Evolutionary conservation across 371 early-diverging fungal genomes (phyloP).

Genomic region (Batrachochytrium dendrobatidis): DNA sequence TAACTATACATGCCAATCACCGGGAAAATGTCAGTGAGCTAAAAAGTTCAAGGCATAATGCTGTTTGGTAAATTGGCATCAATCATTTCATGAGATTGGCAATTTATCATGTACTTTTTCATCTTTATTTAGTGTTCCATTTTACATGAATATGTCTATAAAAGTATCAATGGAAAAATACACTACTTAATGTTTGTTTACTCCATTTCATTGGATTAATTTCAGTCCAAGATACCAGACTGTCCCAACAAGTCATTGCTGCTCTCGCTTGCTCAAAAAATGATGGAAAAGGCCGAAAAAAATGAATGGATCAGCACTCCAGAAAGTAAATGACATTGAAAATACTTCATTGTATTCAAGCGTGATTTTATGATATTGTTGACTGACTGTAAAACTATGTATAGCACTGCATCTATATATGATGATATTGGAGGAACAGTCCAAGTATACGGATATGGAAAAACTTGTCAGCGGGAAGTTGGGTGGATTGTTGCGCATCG

Average conservation of each 20-base stretch:
- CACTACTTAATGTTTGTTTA: too few relatives aligned
- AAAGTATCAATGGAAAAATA: too few relatives aligned
- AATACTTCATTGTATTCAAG: slow-evolving; percentile 17
- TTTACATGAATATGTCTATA: too few relatives aligned
- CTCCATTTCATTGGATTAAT: too few relatives aligned
- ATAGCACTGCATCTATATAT: slow-evolving; percentile 62
- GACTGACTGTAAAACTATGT: not conserved
- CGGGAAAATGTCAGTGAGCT: too few relatives aligned
- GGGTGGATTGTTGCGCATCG: slow-evolving; percentile 51
- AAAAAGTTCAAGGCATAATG: too few relatives aligned
- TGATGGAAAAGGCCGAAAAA: slow-evolving; percentile 72
- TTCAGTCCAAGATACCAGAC: slow-evolving; percentile 3
- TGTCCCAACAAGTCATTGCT: slow-evolving; percentile 32
- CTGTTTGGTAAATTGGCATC: too few relatives aligned
- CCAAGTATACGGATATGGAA: slow-evolving; percentile 53
- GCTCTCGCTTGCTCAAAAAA: slow-evolving; percentile 71
- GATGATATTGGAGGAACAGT: slow-evolving; percentile 55
- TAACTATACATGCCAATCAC: too few relatives aligned
- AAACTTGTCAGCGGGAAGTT: slow-evolving; percentile 53
- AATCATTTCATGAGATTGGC: too few relatives aligned
- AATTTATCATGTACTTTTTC: too few relatives aligned
- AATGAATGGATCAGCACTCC: slow-evolving; percentile 52
- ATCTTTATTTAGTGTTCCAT: too few relatives aligned
- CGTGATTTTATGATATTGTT: not conserved
- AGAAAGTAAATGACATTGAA: slow-evolving; percentile 42